Evolutionary conservation across 2,329 filamentous ascomycete species (phyloP), one percentile per base, ranked within the genome.

Genomic region (Coleophoma crateriformis): DNA sequence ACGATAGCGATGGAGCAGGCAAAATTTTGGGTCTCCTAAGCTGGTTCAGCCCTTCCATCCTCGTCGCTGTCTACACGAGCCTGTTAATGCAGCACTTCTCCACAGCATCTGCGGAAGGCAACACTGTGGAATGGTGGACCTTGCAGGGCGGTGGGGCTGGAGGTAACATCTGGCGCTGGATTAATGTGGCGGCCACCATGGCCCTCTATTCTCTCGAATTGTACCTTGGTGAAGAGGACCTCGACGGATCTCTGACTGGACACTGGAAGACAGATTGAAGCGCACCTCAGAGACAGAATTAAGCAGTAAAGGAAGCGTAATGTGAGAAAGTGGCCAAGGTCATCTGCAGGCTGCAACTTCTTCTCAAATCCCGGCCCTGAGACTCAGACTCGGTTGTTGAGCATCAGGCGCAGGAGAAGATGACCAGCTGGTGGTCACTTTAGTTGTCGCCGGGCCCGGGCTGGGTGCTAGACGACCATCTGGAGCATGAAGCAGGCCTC

Each of bases 21-120:
- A 86, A 85, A 58, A 73, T 96, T 6, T 72, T 97, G 14, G 88
- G 87, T 1, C 81, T 96, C 55, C 73, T 97, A 38, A 94, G 87
- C 59, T 96, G 91, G 82, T 97, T 96, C 70, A 94, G 89, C 15
- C 92, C 94, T 0, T 95, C 88, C 20, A 95, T 97, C 49, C 77
- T 99, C 48, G 92, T 99, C 53, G 88, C 94, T 4, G 91, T 97
- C 32, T 99, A 99, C 68, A 99, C 94, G 2, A 96, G 91, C 68
- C 72, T 99, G 46, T 72, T 99, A 33, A 85, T 97, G 73, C 94
- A 97, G 67, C 94, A 99, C 68, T 97, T 99, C 64, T 88, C 90
- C 5, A 85, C 87, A 11, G 86, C 78, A 14, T 81, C 72, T 19
- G 71, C 77, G 47, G 81, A 86, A 54, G 81, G 79, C 22, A 72